A percentile compares a stretch with the other conserved stretches of the same genome.
These are phyloP conservation scores for Bruguiera sexangula DNA, from an alignment of 345 rosid genomes.

Conservation along the genomic window DNA sequence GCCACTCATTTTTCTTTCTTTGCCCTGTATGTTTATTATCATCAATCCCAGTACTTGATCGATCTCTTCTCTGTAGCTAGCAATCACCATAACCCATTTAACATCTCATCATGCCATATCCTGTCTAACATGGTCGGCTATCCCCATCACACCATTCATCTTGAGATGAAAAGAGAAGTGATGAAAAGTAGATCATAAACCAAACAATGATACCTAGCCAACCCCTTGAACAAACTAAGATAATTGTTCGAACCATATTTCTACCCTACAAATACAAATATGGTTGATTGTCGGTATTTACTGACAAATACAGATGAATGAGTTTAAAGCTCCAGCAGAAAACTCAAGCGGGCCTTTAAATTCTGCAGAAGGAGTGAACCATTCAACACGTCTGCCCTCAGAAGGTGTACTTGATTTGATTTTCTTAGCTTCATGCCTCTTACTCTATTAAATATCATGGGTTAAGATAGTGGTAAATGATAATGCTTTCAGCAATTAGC, in stretches of 20 bases:
- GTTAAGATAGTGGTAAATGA: not conserved
- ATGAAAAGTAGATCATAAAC: too few relatives aligned
- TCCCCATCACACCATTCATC: too few relatives aligned
- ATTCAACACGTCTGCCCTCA: not conserved
- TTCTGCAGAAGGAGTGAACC: slow-evolving; percentile 13
- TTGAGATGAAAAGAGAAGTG: too few relatives aligned
- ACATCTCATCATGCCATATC: too few relatives aligned
- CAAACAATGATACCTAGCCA: not conserved
- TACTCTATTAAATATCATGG: not conserved
- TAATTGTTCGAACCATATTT: not conserved
- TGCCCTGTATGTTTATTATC: not conserved
- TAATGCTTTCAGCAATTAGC: too few relatives aligned
- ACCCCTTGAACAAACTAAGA: not conserved
- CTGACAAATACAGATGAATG: slow-evolving; percentile 42
- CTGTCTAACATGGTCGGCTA: too few relatives aligned
- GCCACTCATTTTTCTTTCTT: not conserved
- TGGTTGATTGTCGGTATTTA: not conserved
- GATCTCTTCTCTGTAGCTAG: not conserved
- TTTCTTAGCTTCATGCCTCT: not conserved
- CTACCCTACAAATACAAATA: not conserved
- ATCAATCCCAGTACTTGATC: not conserved
- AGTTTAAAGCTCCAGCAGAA: slow-evolving; percentile 23
- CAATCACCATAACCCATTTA: too few relatives aligned
- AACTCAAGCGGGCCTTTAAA: slow-evolving; percentile 4
- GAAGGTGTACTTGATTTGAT: slow-evolving; percentile 28